A percentile compares a stretch with the other conserved stretches of the same genome.
These are phyloP conservation scores for Chlamydomonas reinhardtii DNA, from an alignment of 163 green algal genomes.

Conservation along the genomic window DNA sequence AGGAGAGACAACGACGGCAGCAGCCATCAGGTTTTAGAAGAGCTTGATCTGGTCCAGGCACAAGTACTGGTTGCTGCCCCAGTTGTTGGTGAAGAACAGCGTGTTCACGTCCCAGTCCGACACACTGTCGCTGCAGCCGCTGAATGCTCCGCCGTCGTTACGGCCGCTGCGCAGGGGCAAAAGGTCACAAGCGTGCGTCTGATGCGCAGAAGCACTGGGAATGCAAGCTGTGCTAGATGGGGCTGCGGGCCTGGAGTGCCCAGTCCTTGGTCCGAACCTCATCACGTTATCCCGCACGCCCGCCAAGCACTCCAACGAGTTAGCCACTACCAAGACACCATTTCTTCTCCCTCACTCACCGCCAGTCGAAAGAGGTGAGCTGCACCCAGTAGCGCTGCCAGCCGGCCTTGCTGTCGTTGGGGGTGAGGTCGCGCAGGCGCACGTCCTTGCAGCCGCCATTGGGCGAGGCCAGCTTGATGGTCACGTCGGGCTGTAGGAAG, in stretches of 20 bases:
- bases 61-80: conserved; percentile 37
- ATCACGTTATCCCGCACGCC: no score
- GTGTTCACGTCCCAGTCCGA: conserved; percentile 39
- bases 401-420: not conserved
- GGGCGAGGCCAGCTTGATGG: conserved; percentile 6
- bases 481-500: conserved; percentile 8
- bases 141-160: not conserved
- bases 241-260: no score
- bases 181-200: no score
- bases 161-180: not conserved
- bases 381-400: conserved; percentile 22
- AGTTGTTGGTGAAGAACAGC: conserved; percentile 19
- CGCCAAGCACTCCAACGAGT: no score
- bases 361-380: conserved; percentile 48
- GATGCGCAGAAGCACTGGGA: no score
- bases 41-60: conserved; percentile 49
- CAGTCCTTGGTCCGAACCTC: no score
- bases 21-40: no score
- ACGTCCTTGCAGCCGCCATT: not conserved
- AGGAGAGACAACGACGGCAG: no score
- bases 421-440: not conserved
- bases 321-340: no score
- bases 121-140: conserved; percentile 33
- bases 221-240: no score
- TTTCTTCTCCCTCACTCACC: not conserved